Percentiles rank a stretch among this genome's conserved stretches.
Conservation (phyloP, 2,329 filamentous ascomycete genomes). For the Whalleya microplaca region DNA sequence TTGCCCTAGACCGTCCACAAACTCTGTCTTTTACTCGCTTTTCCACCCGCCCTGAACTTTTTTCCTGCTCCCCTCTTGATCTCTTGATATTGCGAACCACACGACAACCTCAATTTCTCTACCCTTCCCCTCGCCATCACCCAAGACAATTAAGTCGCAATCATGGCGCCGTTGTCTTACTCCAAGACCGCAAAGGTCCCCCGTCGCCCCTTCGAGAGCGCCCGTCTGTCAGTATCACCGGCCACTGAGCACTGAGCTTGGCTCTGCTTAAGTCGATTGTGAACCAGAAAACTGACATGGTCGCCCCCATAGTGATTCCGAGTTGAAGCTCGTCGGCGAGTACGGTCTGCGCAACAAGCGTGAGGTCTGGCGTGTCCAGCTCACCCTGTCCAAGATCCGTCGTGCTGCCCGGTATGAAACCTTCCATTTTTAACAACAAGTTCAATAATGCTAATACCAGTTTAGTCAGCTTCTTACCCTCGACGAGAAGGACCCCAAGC, state of each 20-base stretch:
- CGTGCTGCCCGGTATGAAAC: slow-evolving; percentile 99
- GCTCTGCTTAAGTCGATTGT: slow-evolving; percentile 94
- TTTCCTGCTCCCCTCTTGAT: slow-evolving; percentile 19
- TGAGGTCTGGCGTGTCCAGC: slow-evolving; percentile 99
- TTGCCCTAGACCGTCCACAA: slow-evolving; percentile 39
- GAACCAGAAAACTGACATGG: slow-evolving; percentile 68
- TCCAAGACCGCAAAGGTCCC: slow-evolving; percentile 99
- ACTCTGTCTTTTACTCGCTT: slow-evolving; percentile 18
- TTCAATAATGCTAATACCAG: not conserved
- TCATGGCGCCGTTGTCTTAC: slow-evolving; percentile 69
- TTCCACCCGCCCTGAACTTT: slow-evolving; percentile 7
- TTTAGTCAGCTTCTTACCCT: slow-evolving; percentile 97
- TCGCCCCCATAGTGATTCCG: slow-evolving; percentile 83
- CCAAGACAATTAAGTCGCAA: slow-evolving; percentile 45
- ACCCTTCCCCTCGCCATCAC: slow-evolving; percentile 25
- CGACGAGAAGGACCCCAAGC: slow-evolving; percentile 99
- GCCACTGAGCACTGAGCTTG: slow-evolving; percentile 99
- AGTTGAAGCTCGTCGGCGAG: slow-evolving; percentile 99
- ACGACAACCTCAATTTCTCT: slow-evolving; percentile 23
- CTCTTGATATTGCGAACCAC: slow-evolving; percentile 23
- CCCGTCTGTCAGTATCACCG: slow-evolving; percentile 97
- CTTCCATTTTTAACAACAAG: too few relatives aligned
- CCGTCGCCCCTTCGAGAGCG: slow-evolving; percentile 97
- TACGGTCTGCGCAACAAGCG: slow-evolving; percentile 99
- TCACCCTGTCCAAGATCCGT: slow-evolving; percentile 99